These are phyloP conservation scores for Neonectria sp. DNA, from an alignment of 2,329 filamentous ascomycete genomes.

Conservation along the genomic window DNA sequence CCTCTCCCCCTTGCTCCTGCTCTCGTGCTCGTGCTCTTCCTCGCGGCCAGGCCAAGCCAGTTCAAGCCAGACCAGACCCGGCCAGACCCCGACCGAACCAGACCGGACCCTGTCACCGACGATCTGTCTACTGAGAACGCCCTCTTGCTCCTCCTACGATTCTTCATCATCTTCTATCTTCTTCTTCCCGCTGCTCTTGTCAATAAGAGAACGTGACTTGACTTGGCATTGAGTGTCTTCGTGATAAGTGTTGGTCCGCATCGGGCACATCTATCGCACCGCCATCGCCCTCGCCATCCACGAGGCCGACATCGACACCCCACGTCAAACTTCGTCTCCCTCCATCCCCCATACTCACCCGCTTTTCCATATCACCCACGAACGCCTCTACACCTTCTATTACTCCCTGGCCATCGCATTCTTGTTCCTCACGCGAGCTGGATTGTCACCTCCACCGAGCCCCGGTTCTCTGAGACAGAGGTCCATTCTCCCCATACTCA, in stretches of 20 bases:
- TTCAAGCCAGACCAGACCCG: slow-evolving; percentile 5
- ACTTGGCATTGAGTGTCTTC: slow-evolving; percentile 12
- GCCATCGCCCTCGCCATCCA: background rate
- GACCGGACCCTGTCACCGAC: slow-evolving; percentile 24
- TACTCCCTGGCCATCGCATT: background rate
- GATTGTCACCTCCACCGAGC: background rate
- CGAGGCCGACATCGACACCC: slow-evolving; percentile 11
- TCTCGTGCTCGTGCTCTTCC: slow-evolving; percentile 16
- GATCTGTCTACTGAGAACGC: slow-evolving; percentile 8
- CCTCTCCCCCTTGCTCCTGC: slow-evolving; percentile 16
- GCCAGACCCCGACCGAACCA: background rate
- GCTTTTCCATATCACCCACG: background rate
- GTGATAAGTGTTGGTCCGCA: slow-evolving; percentile 7
- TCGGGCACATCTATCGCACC: slow-evolving; percentile 6
- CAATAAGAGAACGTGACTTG: slow-evolving; percentile 11
- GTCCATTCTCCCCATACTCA: slow-evolving; percentile 10
- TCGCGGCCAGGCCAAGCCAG: slow-evolving; percentile 15
- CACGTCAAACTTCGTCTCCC: background rate
- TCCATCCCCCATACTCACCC: background rate
- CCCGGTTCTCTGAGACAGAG: slow-evolving; percentile 15
- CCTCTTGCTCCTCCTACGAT: slow-evolving; percentile 6
- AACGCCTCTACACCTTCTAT: background rate
- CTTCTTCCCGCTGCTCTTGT: background rate
- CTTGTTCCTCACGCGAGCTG: background rate
- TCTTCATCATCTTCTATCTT: background rate